These are phyloP conservation scores for Marasmius sp. DNA, from an alignment of 1,284 basidiomycete genomes.

Conservation along the genomic window DNA sequence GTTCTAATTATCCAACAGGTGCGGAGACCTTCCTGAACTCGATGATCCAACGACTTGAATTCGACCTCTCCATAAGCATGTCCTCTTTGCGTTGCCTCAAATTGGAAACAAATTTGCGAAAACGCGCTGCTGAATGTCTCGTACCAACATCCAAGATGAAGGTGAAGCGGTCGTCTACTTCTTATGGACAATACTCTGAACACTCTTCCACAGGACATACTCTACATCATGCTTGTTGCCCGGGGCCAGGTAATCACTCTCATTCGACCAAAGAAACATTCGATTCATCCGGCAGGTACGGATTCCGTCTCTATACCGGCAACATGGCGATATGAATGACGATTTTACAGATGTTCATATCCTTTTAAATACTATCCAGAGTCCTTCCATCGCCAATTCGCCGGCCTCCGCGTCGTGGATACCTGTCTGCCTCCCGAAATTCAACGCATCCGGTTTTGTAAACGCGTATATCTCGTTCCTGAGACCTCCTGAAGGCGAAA, in stretches of 20 bases:
- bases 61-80: constrained; percentile 78
- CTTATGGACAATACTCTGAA: background rate
- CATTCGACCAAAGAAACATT: constrained; percentile 88
- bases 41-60: constrained; percentile 69
- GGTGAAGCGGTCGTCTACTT: constrained; percentile 38
- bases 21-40: constrained; percentile 81
- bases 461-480: constrained; percentile 84
- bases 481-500: constrained; percentile 13
- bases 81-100: constrained; percentile 82
- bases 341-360: constrained; percentile 76
- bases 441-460: constrained; percentile 88
- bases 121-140: constrained; percentile 72
- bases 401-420: constrained; percentile 87
- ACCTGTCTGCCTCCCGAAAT: constrained; percentile 94
- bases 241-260: constrained; percentile 83
- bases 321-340: constrained; percentile 3
- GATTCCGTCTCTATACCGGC: constrained; percentile 14
- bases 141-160: constrained; percentile 81
- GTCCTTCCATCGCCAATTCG: constrained; percentile 66
- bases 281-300: constrained; percentile 88
- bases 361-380: constrained; percentile 78
- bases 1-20: constrained; percentile 42
- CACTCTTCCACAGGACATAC: constrained; percentile 61
- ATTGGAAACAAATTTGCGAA: constrained; percentile 67
- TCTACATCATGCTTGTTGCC: constrained; percentile 88